Evolutionary conservation across 2,329 filamentous ascomycete species (phyloP), one percentile per base, ranked within the genome.

Genomic region (Aschersonia sp.): DNA sequence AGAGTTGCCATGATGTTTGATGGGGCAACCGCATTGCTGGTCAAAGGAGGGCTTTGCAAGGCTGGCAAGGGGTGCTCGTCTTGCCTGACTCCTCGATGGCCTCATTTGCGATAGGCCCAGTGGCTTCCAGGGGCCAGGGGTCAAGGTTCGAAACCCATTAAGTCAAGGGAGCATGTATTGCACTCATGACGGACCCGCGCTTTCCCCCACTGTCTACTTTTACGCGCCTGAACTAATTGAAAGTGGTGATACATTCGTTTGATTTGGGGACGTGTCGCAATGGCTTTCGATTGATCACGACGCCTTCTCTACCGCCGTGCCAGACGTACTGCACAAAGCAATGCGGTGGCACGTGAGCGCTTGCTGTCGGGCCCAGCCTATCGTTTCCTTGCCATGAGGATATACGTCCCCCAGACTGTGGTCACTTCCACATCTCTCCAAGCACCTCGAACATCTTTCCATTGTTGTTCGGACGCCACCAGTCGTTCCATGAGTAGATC

Each of bases 401-500:
- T 63, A 40, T 71, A 74, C 50, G 72, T 80, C 0, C 77, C 79
- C 78, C 79, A 82, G 53, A 81, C 75, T 46, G 70, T 70, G 50
- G 76, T 71, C 7, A 80, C 69, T 54, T 75, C 67, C 43, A 70
- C 61, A 46, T 79, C 69, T 50, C 65, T 65, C 74, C 78, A 82
- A 20, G 54, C 55, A 41, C 70, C 65, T 1, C 71, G 73, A 49
- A 61, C 55, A 2, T 61, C 65, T 53, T 66, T 70, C 74, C 75
- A 79, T 50, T 68, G 63, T 4, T 70, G 69, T 53, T 78, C 75
- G n/a, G 62, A 66, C 47, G 67, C 65, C 4, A 75, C 59, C 56
- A 83, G 75, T 51, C 68, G 67, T 49, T 80, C 76, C 63, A 80
- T 77, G 65, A 82, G 68, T 51, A 73, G 58, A 62, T 84, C 80